Conservation (phyloP, 306 rosid species). For the Castanospermum australe region DNA sequence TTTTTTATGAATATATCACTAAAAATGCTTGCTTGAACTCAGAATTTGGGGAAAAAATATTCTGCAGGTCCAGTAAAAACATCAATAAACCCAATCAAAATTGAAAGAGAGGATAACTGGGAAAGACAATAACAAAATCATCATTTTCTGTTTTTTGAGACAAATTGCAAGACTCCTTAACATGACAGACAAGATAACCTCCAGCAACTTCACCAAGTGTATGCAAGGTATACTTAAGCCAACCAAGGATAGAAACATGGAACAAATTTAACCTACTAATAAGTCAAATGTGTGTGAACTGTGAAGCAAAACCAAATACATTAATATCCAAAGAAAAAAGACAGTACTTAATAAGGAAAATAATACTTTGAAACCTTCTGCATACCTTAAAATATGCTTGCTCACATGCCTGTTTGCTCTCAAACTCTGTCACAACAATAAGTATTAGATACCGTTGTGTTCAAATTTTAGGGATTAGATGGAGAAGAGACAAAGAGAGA, state of each 20-base stretch:
- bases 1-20: background rate
- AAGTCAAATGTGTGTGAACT: conserved; percentile 6
- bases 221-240: conserved; percentile 8
- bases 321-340: background rate
- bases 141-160: conserved; percentile 2
- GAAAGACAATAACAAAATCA: background rate
- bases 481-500: no score
- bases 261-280: background rate
- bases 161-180: conserved; percentile 2
- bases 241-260: background rate
- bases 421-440: conserved; percentile 68
- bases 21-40: background rate
- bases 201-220: background rate
- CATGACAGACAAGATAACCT: background rate
- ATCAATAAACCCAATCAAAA: background rate
- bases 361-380: conserved; percentile 6
- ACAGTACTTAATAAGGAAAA: background rate
- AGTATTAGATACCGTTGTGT: conserved; percentile 18
- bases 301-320: background rate
- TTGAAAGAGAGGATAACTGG: background rate
- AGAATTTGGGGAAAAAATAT: background rate
- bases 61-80: background rate
- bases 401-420: conserved; percentile 69
- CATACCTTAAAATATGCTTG: conserved; percentile 93
- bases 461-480: no score